These are phyloP conservation scores for Phaffia tasmanica DNA, from an alignment of 768 basidiomycete species.

Conservation along the genomic window DNA sequence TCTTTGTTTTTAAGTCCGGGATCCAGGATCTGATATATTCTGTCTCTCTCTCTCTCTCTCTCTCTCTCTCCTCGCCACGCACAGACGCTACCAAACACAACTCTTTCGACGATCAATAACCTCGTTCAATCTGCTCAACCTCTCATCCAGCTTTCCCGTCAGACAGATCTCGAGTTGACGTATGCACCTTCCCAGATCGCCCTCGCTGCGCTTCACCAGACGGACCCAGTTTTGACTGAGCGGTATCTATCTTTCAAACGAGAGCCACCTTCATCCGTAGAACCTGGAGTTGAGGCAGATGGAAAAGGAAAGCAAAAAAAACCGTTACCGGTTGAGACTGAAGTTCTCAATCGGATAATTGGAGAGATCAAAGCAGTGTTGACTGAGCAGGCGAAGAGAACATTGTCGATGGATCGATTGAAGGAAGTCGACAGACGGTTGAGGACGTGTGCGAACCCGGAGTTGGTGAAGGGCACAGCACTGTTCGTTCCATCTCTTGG, in stretches of 20 bases:
- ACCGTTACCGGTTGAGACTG: not conserved
- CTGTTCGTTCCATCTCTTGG: conserved; percentile 32
- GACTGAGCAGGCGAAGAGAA: not conserved
- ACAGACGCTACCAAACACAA: conserved; percentile 51
- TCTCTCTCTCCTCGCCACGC: not conserved
- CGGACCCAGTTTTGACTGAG: conserved; percentile 49
- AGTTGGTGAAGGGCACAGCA: conserved; percentile 76
- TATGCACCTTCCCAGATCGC: conserved; percentile 92
- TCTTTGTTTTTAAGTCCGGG: not conserved
- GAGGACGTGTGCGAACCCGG: conserved; percentile 84
- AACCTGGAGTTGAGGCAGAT: conserved; percentile 47
- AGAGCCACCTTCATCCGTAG: not conserved
- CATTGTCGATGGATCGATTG: conserved; percentile 64
- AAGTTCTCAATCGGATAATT: not conserved
- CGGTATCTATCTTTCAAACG: conserved; percentile 45
- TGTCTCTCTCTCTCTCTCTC: not conserved
- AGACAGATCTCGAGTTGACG: conserved; percentile 82
- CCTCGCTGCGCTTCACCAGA: conserved; percentile 61
- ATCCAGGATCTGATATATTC: not conserved
- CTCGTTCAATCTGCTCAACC: conserved; percentile 57
- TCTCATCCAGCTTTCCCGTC: conserved; percentile 63
- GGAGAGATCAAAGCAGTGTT: conserved; percentile 8
- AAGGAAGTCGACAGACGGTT: conserved; percentile 80
- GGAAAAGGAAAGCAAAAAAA: conserved; percentile 41
- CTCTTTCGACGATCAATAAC: conserved; percentile 45